Evolutionary conservation across 352 stramenopile species (phyloP).

Genomic region (Phytophthora lateralis): DNA sequence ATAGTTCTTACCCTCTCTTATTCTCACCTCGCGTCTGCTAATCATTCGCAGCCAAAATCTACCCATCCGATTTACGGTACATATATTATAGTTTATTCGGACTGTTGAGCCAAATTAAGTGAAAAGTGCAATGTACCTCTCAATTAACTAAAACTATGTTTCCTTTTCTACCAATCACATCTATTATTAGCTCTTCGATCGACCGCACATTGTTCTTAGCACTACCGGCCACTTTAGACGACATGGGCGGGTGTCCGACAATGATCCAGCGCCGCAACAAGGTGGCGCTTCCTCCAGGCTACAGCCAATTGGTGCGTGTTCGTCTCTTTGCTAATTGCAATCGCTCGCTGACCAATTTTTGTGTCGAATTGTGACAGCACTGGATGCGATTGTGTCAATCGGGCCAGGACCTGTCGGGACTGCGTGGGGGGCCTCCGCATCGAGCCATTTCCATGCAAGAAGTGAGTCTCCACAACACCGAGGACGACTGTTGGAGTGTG

Average conservation of each 20-base stretch:
- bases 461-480: conserved; percentile 84
- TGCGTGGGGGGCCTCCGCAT: conserved; percentile 57
- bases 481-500: conserved; percentile 95
- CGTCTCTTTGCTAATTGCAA: background rate
- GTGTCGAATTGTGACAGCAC: conserved; percentile 55
- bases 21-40: too few species aligned
- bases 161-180: conserved; percentile 6
- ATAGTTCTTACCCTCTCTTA: too few species aligned
- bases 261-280: conserved; percentile 78
- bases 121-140: too few species aligned
- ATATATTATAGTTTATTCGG: too few species aligned
- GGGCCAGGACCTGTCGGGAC: conserved; percentile 87
- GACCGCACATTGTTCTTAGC: too few species aligned
- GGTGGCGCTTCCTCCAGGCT: conserved; percentile 86
- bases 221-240: too few species aligned
- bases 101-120: too few species aligned
- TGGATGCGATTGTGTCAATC: conserved; percentile 91
- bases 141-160: background rate
- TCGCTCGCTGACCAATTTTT: background rate
- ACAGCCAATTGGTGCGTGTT: conserved; percentile 86
- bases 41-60: too few species aligned
- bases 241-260: conserved; percentile 57
- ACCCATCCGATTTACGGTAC: too few species aligned
- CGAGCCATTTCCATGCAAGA: conserved; percentile 84
- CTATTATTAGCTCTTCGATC: conserved; percentile 1